Evolutionary conservation across 2,329 filamentous ascomycete species (phyloP), one percentile per base, ranked within the genome.

Genomic region (Arthrobotrys sphaeroides): DNA sequence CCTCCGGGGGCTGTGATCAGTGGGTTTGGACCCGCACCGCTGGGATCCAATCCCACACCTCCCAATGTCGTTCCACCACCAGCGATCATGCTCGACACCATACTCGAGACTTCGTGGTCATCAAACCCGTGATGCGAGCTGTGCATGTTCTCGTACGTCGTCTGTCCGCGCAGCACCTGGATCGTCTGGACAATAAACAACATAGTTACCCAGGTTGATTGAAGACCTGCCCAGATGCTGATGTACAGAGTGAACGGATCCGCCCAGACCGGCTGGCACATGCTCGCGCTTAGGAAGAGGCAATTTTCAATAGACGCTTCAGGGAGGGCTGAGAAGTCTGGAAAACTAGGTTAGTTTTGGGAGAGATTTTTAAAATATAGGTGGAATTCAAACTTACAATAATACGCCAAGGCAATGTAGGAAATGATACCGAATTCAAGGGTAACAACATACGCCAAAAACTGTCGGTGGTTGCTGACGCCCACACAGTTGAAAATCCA

Each of bases 401-500:
- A 47, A 55, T 77, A 26, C 49, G 26, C 49, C 9, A 68, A 51
- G 61, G 65, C 57, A 31, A 73, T 73, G 22, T 68, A 60, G 13
- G 40, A 74, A 55, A 60, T 42, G 61, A 53, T 90, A 28, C 93
- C 93, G 13, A 91, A 77, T 65, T 93, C 91, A 77, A 99, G 84
- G 80, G 84, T 89, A 43, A 96, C 84, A 16, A 99, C 87, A 82
- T 98, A 99, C 57, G 97, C 84, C 80, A 97, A 91, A 83, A 99
- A 99, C 79, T 97, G 94, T 12, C 95, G 90, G 81, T 98, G 91
- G 82, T 98, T 99, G 84, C 98, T 98, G 77, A 95, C 88, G 45
- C 92, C 95, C 43, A 99, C 88, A 80, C 95, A 99, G 83, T 97
- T 98, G 83, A 96, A 91, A 22, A 98, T 92, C 95, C 95, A 99